These are phyloP conservation scores for Mycena epipterygia DNA, from an alignment of 768 basidiomycete species.

Conservation along the genomic window DNA sequence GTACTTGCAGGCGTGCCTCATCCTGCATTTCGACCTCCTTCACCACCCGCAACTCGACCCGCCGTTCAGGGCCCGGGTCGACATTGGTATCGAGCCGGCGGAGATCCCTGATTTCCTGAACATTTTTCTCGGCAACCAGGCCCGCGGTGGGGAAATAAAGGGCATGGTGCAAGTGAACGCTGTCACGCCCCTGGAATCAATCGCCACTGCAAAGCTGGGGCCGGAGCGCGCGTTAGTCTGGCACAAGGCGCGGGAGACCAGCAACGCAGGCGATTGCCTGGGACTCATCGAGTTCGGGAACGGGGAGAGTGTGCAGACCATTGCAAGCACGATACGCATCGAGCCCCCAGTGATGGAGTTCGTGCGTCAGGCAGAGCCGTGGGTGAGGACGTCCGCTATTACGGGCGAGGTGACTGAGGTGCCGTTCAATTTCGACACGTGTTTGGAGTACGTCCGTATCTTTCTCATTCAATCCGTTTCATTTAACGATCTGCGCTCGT, in stretches of 20 bases:
- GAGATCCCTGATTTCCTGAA: neutral
- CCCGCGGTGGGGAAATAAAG: neutral
- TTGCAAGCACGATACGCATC: neutral
- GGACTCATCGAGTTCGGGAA: neutral
- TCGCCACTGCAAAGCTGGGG: neutral
- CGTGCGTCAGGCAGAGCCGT: neutral
- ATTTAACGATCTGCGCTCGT: neutral
- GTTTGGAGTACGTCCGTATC: neutral
- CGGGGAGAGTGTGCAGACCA: neutral
- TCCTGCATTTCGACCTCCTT: slow-evolving; percentile 8
- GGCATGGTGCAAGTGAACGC: slow-evolving; percentile 21
- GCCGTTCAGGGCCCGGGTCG: neutral
- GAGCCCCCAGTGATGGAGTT: neutral
- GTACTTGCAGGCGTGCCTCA: slow-evolving; percentile 3
- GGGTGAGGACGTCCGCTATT: neutral
- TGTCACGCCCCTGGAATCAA: neutral
- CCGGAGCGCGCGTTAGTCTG: neutral
- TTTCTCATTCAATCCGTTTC: neutral
- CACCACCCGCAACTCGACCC: neutral
- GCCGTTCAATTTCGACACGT: neutral
- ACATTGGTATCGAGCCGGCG: neutral
- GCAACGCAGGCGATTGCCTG: neutral
- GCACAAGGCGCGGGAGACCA: neutral
- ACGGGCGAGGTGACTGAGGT: neutral
- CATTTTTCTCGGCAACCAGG: neutral